Base-by-base conservation (phyloP, 768 basidiomycete genomes). In the Amanita polypyramis region DNA sequence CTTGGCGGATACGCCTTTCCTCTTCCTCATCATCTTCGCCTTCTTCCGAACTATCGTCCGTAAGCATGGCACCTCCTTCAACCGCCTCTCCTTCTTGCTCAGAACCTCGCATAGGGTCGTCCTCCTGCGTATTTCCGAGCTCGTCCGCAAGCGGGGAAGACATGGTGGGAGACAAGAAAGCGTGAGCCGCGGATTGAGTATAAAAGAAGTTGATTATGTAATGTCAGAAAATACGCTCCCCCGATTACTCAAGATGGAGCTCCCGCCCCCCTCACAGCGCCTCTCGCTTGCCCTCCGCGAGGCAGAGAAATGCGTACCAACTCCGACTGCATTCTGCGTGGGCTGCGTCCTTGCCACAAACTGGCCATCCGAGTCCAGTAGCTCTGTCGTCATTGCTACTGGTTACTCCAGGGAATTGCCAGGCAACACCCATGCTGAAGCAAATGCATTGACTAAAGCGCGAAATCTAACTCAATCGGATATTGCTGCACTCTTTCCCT, bases 341-440 rank as follows among this genome's bases (percentile, higher is more conserved):
- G 92, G 93, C 19, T 91, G 87, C 56, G 74, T 91, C 30, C 64
- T 95, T 44, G 76, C 79, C 2, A 67, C 69, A 15, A 68, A 65
- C 37, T 64, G 65, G 49, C 74, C 79, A 14, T 54, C 60, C 38
- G 60, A 61, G 5, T 53, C 60, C 27, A 56, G 58, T 35, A 34
- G 58, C 11, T 70, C 80, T 3, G 65, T 79, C 47, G 65, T 86
- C 38, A 64, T 98, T 30, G 68, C 89, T 10, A 81, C 81, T 2
- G 92, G 92, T 14, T 92, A 82, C 66, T 97, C 94, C 20, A 75
- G 96, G 58, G 93, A 97, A 60, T 73, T 97, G 0, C 71, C 79
- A 3, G 95, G 94, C 45, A 98, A 98, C 60, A 97, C 95, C 2
- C 95, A 99, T 62, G 95, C 94, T 9, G 95, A 99, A 68, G 91